Conservation (phyloP, 495 filamentous ascomycete genomes). For the Evansstolkia leycettana region DNA sequence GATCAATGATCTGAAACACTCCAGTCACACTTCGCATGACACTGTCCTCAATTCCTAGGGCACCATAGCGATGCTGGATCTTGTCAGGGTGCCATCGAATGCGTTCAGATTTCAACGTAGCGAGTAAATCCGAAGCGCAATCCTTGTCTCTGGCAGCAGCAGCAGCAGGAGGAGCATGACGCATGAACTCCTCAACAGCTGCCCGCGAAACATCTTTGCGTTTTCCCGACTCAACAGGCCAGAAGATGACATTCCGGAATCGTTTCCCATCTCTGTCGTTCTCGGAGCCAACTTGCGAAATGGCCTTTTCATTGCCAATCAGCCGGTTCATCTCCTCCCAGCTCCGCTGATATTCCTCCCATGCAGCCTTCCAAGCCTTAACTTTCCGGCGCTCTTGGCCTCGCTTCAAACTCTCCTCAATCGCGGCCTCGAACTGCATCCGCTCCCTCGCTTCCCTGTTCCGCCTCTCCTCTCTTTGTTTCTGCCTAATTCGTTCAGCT, state of each 20-base stretch:
- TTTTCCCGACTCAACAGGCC: constrained; percentile 62
- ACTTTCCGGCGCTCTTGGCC: constrained; percentile 34
- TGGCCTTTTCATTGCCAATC: constrained; percentile 2
- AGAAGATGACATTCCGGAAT: constrained; percentile 47
- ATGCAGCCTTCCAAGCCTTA: constrained; percentile 39
- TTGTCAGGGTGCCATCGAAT: constrained; percentile 98
- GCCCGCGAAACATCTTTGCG: constrained; percentile 47
- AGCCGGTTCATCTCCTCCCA: constrained; percentile 47
- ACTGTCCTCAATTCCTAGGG: constrained; percentile 46
- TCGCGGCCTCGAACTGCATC: constrained; percentile 24
- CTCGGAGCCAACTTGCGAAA: constrained; percentile 1
- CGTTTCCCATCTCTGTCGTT: constrained; percentile 3
- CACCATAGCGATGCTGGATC: constrained; percentile 80
- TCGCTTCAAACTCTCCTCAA: constrained; percentile 42
- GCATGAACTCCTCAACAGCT: constrained; percentile 52
- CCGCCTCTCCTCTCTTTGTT: constrained; percentile 24
- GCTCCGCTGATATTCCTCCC: constrained; percentile 48
- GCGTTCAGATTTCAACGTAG: constrained; percentile 68
- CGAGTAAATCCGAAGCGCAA: constrained; percentile 26
- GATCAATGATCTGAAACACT: constrained; percentile 85
- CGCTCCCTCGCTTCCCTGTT: constrained; percentile 22
- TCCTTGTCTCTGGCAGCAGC: constrained; percentile 7
- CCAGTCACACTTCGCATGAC: constrained; percentile 72
- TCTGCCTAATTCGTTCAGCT: constrained; percentile 33
- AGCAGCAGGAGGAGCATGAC: constrained; percentile 29